These are phyloP conservation scores for Erysimum cheiri DNA, from an alignment of 441 rosid genomes.

Conservation along the genomic window DNA sequence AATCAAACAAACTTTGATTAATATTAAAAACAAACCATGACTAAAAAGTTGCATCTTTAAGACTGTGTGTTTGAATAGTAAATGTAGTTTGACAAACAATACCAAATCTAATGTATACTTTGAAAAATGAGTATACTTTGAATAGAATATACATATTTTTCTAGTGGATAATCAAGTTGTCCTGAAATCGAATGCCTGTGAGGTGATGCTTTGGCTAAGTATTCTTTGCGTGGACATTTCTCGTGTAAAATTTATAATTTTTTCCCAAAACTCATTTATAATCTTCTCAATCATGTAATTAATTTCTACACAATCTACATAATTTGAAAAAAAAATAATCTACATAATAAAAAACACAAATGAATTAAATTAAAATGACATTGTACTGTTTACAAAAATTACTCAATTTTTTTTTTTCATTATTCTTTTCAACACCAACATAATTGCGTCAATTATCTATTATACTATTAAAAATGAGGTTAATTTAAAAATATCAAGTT, in stretches of 20 bases:
- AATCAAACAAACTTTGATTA: not conserved
- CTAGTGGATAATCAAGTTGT: constrained; percentile 13
- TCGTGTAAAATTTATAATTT: not conserved
- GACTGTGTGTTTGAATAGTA: not conserved
- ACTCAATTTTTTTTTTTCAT: not conserved
- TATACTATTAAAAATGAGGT: constrained; percentile 23
- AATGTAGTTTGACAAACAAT: not conserved
- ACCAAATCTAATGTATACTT: not conserved
- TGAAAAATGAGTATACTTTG: not conserved
- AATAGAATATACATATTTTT: not conserved
- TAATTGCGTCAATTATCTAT: not conserved
- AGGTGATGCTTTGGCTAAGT: constrained; percentile 5
- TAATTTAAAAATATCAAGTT: not conserved
- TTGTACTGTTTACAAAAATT: no score
- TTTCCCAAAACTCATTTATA: not conserved
- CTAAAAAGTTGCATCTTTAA: not conserved
- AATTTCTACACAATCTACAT: not conserved
- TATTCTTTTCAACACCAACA: not conserved
- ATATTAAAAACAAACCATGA: not conserved
- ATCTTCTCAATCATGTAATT: not conserved
- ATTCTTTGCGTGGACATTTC: constrained; percentile 9
- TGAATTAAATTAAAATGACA: not conserved
- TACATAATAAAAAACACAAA: not conserved
- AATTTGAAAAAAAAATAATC: no score
- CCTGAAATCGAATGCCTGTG: not conserved